phyloP scores from a whole-genome alignment of 306 rosid genomes.

The Cyclanthera cordifolia region DNA sequence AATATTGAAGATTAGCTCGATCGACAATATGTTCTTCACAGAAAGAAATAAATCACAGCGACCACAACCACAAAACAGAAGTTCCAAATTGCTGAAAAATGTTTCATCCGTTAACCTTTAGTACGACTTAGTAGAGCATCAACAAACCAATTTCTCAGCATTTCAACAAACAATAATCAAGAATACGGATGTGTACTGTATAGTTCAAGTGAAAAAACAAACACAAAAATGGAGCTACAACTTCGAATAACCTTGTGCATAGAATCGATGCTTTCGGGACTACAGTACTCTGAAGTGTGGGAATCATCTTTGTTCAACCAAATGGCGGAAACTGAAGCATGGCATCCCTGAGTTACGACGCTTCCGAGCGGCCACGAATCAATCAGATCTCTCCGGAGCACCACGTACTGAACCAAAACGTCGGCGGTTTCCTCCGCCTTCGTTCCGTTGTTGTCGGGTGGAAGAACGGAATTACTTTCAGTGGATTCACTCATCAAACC shows the following conservation, averaged over 20 bases:
- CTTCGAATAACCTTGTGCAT: conserved; percentile 53
- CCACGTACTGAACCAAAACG: conserved; percentile 66
- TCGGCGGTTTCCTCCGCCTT: conserved; percentile 24
- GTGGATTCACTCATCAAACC: conserved; percentile 58
- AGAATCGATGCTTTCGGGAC: conserved; percentile 61
- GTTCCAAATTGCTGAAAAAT: neutral
- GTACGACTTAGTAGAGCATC: neutral
- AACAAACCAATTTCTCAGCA: neutral
- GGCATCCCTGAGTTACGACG: conserved; percentile 74
- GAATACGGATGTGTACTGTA: neutral
- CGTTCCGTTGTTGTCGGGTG: conserved; percentile 14
- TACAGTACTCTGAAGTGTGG: conserved; percentile 43
- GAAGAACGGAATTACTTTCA: conserved; percentile 4
- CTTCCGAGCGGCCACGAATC: conserved; percentile 82
- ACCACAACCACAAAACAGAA: neutral
- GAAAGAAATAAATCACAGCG: too few relatives aligned
- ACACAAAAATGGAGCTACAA: too few relatives aligned
- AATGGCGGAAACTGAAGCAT: conserved; percentile 72
- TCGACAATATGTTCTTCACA: neutral
- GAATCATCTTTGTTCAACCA: conserved; percentile 65
- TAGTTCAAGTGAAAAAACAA: neutral
- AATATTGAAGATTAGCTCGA: neutral
- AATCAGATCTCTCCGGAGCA: conserved; percentile 86
- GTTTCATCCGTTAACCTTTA: neutral
- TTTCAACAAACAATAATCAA: neutral